Evolutionary conservation across 2,329 filamentous ascomycete genomes (phyloP), one percentile per base, ranked within the genome.

Genomic region (Stylonectria norvegica): DNA sequence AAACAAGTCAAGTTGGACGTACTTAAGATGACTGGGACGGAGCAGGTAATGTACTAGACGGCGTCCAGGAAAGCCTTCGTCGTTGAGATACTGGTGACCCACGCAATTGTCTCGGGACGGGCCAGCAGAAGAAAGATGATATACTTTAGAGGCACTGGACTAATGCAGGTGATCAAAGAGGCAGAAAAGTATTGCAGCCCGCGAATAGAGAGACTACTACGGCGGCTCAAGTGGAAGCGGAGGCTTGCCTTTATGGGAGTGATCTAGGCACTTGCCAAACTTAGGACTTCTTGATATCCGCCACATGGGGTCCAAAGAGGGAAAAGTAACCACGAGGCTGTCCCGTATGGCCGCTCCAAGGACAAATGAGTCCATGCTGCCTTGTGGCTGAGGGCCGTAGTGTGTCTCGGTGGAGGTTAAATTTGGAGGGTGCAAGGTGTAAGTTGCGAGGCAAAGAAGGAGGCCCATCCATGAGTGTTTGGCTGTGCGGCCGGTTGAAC

Each of bases 81-180:
- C 28, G 23, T 35, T 17, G 15, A 19, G 32, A 35, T 42, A 45
- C 42, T 43, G 46, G 43, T 57, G 53, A 56, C 52, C 47, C 42
- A 32, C 35, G 31, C 30, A 36, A 14, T 44, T 56, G 53, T 55
- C 53, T 55, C 31, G 40, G 46, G 38, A 45, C 41, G 40, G 43
- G 36, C 39, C 36, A 38, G 38, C 17, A 29, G 38, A 42, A 22
- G 33, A 53, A 41, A 50, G 47, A 48, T 55, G 53, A 53, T 52
- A 39, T 35, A 38, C 38, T 34, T 48, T 47, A 50, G 40, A 42
- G 40, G 43, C 48, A 47, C 45, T 54, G 35, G 42, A 33, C 28
- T 38, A 45, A 52, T 52, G 52, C 54, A 57, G 54, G 50, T 57
- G 54, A 57, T 57, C 54, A 57, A 56, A 57, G 52, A 53, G 40